Conservation (phyloP, 805 yeast genomes). For the Candida succiphila region DNA sequence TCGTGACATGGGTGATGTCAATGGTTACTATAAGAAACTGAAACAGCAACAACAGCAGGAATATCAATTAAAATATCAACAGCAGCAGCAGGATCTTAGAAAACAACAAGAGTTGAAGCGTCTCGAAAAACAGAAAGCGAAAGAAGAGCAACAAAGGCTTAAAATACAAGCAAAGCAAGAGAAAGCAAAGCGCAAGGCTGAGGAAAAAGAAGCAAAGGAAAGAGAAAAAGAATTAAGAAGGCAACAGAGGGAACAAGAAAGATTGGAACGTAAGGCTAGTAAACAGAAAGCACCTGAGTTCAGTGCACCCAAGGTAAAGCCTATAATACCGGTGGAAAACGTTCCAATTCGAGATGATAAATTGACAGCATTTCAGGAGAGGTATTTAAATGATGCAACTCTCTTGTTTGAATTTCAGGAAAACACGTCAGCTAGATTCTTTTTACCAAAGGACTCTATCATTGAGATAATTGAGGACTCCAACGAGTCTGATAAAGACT, state of each 20-base stretch:
- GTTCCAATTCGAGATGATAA: constrained; percentile 35
- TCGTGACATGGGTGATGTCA: constrained; percentile 50
- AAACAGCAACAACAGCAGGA: constrained; percentile 2
- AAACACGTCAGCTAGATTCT: constrained; percentile 62
- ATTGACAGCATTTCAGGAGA: constrained; percentile 69
- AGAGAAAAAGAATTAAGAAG: constrained; percentile 14
- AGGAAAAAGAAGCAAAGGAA: constrained; percentile 13
- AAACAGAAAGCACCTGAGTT: constrained; percentile 5
- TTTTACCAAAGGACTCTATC: constrained; percentile 68
- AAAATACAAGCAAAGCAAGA: constrained; percentile 9
- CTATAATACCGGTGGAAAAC: background rate
- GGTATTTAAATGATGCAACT: constrained; percentile 58
- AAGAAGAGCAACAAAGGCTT: constrained; percentile 5
- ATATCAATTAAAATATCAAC: background rate
- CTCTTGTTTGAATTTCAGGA: constrained; percentile 81
- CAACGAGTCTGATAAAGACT: constrained; percentile 7
- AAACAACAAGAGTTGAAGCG: constrained; percentile 3
- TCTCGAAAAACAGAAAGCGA: constrained; percentile 7
- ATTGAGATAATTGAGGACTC: constrained; percentile 42
- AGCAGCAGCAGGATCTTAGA: constrained; percentile 1
- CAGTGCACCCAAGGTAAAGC: background rate
- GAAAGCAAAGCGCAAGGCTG: constrained; percentile 7
- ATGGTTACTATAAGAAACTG: constrained; percentile 15
- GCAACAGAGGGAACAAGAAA: constrained; percentile 12
- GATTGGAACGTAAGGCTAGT: constrained; percentile 11